Base-by-base conservation (phyloP, 2,329 filamentous ascomycete species). In the Fusarium sp. region DNA sequence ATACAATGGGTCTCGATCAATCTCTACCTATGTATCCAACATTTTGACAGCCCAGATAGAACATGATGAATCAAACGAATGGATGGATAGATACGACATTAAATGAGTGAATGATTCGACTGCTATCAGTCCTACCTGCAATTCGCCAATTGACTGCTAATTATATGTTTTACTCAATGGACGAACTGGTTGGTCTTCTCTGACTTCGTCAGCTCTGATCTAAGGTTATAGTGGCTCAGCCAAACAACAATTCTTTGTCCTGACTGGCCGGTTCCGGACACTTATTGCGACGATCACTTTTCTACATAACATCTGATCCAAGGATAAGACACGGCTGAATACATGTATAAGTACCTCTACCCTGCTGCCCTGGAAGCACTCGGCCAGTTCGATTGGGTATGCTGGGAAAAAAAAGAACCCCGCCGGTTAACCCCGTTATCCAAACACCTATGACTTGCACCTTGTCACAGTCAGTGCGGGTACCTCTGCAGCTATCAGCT, bases 241-340 rank as follows among this genome's bases (percentile, higher is more conserved):
- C 71, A 74, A 69, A 49, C 38, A 40, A 25, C 40, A 47, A 46
- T 30, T 49, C 64, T 64, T 56, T 49, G 35, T 61, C 52, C 68
- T 72, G 46, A 69, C 52, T 74, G 71, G 71, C 71, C 68, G 63
- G 71, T 65, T 74, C 59, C 57, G 60, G 71, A 72, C 67, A 52
- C 30, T 28, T 18, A 40, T 30, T n/a, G 38, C 56, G 67, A 32
- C 46, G 63, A 74, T 72, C 67, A 60, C 42, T 54, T 67, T 57
- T 52, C 67, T 67, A 50, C 47, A 50, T 23, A 59, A 64, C 63
- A 40, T 67, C 43, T 65, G 37, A 68, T 71, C 60, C 57, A 69
- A 53, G 49, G 23, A 60, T 52, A 58, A 57, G 38, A 50, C 28
- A 32, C 30, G 28, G 18, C 47, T 12, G 15, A 30, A 49, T 28